These are phyloP conservation scores for Diplodia seriata DNA, from an alignment of 2,329 filamentous ascomycete species.

Conservation along the genomic window DNA sequence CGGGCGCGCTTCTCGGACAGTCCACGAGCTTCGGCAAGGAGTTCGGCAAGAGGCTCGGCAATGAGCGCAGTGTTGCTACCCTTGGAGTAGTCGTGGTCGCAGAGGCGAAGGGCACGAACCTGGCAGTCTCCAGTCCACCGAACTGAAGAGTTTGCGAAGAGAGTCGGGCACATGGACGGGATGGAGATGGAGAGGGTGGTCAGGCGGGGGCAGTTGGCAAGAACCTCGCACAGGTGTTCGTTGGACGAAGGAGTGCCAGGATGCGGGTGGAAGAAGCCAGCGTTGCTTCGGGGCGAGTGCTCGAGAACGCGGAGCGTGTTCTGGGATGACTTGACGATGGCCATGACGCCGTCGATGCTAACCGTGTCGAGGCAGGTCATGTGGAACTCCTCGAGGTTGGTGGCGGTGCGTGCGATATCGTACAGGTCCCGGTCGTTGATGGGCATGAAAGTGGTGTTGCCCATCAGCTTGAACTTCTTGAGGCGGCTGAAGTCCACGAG, in stretches of 20 bases:
- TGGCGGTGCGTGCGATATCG: slow-evolving; percentile 59
- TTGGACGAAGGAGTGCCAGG: slow-evolving; percentile 53
- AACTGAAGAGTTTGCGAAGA: slow-evolving; percentile 55
- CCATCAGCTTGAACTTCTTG: slow-evolving; percentile 61
- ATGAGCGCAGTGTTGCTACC: slow-evolving; percentile 38
- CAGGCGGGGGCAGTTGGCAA: slow-evolving; percentile 55
- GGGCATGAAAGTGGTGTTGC: slow-evolving; percentile 61
- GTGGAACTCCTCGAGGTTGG: slow-evolving; percentile 60
- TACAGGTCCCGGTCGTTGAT: slow-evolving; percentile 58
- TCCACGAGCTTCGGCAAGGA: slow-evolving; percentile 51
- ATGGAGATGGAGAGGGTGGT: slow-evolving; percentile 58
- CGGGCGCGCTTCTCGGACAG: slow-evolving; percentile 51
- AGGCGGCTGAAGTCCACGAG: slow-evolving; percentile 58
- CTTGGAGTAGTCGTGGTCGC: slow-evolving; percentile 49
- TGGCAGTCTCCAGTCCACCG: slow-evolving; percentile 57
- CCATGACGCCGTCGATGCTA: slow-evolving; percentile 60
- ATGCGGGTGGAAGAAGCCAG: slow-evolving; percentile 60
- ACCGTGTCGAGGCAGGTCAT: slow-evolving; percentile 61
- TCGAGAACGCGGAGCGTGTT: slow-evolving; percentile 59
- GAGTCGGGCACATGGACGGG: slow-evolving; percentile 55
- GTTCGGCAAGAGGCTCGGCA: slow-evolving; percentile 43
- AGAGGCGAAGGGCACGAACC: slow-evolving; percentile 58
- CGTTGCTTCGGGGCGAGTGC: slow-evolving; percentile 60
- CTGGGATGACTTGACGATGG: slow-evolving; percentile 58
- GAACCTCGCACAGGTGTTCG: slow-evolving; percentile 58